Percentiles rank a stretch among this genome's conserved stretches.
These are phyloP conservation scores for Lachancea dasiensis DNA, from an alignment of 805 yeast species.

Conservation along the genomic window DNA sequence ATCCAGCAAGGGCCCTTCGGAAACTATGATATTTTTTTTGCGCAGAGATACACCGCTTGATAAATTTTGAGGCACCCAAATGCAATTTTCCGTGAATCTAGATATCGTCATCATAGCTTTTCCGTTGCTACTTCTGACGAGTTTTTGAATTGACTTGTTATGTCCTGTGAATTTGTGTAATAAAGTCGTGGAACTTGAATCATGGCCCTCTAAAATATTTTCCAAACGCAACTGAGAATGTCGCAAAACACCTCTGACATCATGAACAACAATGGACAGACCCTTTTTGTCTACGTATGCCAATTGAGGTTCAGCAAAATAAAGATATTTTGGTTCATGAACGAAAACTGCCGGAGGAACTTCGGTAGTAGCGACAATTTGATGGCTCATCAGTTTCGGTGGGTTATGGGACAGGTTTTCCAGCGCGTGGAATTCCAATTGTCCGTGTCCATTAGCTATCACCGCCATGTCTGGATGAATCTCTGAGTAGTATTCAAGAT, in stretches of 20 bases:
- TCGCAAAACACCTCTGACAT: conserved; percentile 35
- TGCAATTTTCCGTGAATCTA: conserved; percentile 47
- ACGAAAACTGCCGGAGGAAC: conserved; percentile 26
- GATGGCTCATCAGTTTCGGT: conserved; percentile 46
- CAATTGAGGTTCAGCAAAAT: conserved; percentile 34
- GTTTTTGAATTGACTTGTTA: conserved; percentile 63
- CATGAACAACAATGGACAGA: conserved; percentile 42
- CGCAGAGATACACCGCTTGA: conserved; percentile 31
- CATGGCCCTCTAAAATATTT: conserved; percentile 16
- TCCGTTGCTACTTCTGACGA: conserved; percentile 65
- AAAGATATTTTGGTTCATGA: conserved; percentile 30
- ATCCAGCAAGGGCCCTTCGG: conserved; percentile 41
- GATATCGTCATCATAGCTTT: conserved; percentile 52
- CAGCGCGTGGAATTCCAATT: conserved; percentile 40
- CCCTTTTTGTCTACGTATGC: conserved; percentile 23
- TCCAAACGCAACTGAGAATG: conserved; percentile 29
- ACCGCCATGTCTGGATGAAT: conserved; percentile 40
- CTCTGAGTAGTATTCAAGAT: conserved; percentile 21
- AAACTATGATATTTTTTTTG: conserved; percentile 37
- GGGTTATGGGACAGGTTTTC: conserved; percentile 48
- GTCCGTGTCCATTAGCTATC: conserved; percentile 37
- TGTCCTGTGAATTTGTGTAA: conserved; percentile 76
- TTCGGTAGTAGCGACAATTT: conserved; percentile 30
- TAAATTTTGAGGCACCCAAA: conserved; percentile 48
- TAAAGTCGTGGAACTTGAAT: conserved; percentile 26